Percentiles rank a stretch among this genome's conserved stretches.
Conservation (phyloP, 768 basidiomycete genomes). For the Mycena epipterygia region DNA sequence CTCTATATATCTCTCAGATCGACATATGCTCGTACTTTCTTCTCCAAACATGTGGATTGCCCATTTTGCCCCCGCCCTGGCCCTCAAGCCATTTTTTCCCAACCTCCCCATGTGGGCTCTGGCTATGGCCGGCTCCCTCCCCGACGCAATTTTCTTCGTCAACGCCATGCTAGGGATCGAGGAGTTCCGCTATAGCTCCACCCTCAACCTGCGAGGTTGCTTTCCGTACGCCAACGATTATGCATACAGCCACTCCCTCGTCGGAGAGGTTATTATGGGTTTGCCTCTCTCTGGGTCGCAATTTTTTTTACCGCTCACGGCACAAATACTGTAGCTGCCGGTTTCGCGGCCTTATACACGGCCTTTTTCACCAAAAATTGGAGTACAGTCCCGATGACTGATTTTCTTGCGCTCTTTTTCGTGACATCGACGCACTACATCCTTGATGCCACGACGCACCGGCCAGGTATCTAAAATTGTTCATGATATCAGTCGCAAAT, state of each 20-base stretch:
- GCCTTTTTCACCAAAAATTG: conserved; percentile 19
- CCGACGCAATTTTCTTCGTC: conserved; percentile 17
- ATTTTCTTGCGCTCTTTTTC: conserved; percentile 21
- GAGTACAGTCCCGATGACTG: conserved; percentile 19
- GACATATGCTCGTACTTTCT: conserved; percentile 13
- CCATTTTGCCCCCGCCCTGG: conserved; percentile 20
- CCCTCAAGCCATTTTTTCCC: conserved; percentile 21
- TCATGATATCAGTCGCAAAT: conserved; percentile 18
- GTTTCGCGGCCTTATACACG: conserved; percentile 21
- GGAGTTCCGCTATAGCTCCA: conserved; percentile 22
- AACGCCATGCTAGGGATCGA: conserved; percentile 19
- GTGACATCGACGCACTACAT: conserved; percentile 21
- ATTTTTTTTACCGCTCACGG: conserved; percentile 20
- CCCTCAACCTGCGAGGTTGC: conserved; percentile 15
- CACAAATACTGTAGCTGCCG: conserved; percentile 18
- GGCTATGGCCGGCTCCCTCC: conserved; percentile 18
- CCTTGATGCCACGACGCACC: conserved; percentile 21
- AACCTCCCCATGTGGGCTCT: conserved; percentile 17
- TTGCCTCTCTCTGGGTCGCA: conserved; percentile 17
- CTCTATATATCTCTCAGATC: conserved; percentile 16
- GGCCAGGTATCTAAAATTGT: conserved; percentile 18
- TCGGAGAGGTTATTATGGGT: conserved; percentile 20
- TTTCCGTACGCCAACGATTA: conserved; percentile 20
- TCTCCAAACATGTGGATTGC: conserved; percentile 20
- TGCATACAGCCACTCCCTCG: conserved; percentile 21